Base-by-base conservation (phyloP, 169 alveolate genomes). In the Eimeria necatrix region DNA sequence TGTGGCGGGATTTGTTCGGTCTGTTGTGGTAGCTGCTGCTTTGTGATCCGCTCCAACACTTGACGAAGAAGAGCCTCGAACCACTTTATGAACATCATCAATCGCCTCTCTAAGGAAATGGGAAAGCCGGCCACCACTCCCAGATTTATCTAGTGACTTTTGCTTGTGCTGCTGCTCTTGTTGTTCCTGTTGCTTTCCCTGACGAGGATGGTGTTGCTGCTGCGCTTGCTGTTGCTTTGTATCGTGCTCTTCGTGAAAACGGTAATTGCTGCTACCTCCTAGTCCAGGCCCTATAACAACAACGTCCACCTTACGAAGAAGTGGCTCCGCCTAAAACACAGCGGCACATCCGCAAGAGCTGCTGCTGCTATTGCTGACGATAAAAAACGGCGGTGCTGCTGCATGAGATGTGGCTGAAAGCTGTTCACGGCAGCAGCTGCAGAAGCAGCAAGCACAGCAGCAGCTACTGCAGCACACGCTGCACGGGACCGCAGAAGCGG, bases 241-340 rank as follows among this genome's bases (percentile, higher is more conserved):
- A 0, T 76, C 87, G 16, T 76, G 49, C 59, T 76, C 87, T 20
- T 41, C 64, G 87, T 76, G 87, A 49, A 41, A 16, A 20, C 87
- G 59, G 68, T 94, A 61, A 96, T 71, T 32, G 94, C 95, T 51
- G 95, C 61, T 74, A 94, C 96, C 97, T 22, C 99, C 99, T 48
- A 98, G 96, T 20, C 99, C 99, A 68, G 99, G 99, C 1, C 99
- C 99, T 73, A 98, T 97, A 41, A 98, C 98, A 92, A 93, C 52
- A 49, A 85, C 95, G 87, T 93, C 92, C 7, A 83, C 70, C 78
- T 93, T 93, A 51, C 52, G 56, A 32, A 93, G 59, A 6, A 93
- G 59, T 49, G 88, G 76, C 41, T 71, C 64, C 8, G 89, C 89
- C 94, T 90, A 89, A 26, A 26, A 49, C 24, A 46, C 14, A 49